Evolutionary conservation across 768 basidiomycete genomes (phyloP).

Genomic region (Lactarius hatsudake): DNA sequence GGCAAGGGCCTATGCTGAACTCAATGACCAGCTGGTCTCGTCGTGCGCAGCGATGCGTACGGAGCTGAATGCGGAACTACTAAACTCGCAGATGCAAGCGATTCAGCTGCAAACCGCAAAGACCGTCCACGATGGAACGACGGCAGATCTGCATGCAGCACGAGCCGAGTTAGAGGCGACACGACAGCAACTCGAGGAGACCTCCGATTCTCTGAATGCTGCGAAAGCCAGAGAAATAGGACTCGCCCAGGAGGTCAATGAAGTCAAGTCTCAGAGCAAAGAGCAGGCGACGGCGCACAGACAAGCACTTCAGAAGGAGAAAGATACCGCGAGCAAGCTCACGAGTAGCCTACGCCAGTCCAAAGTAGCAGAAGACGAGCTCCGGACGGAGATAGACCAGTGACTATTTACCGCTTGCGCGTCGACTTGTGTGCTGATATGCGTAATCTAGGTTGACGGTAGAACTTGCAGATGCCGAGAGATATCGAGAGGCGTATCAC

Average conservation of each 20-base stretch:
- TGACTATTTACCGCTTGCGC: slow-evolving; percentile 36
- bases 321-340: slow-evolving; percentile 45
- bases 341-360: slow-evolving; percentile 50
- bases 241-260: slow-evolving; percentile 33
- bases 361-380: slow-evolving; percentile 62
- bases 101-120: slow-evolving; percentile 42
- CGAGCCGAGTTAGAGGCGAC: slow-evolving; percentile 29
- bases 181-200: slow-evolving; percentile 30
- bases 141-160: slow-evolving; percentile 38
- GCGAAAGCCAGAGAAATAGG: slow-evolving; percentile 28
- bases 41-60: slow-evolving; percentile 25
- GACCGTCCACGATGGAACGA: slow-evolving; percentile 43
- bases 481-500: slow-evolving; percentile 71
- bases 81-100: slow-evolving; percentile 28
- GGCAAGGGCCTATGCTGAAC: slow-evolving; percentile 17
- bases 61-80: slow-evolving; percentile 25
- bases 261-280: slow-evolving; percentile 32
- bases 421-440: not conserved
- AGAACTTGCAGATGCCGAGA: slow-evolving; percentile 58
- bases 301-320: slow-evolving; percentile 33
- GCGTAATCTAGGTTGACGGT: slow-evolving; percentile 38
- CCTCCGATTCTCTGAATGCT: slow-evolving; percentile 25
- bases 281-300: slow-evolving; percentile 35
- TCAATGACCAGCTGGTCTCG: slow-evolving; percentile 29
- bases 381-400: slow-evolving; percentile 68